Evolutionary conservation across 1,139 yeast genomes (phyloP), one percentile per base, ranked within the genome.

Genomic region (Diutina mesorugosa): DNA sequence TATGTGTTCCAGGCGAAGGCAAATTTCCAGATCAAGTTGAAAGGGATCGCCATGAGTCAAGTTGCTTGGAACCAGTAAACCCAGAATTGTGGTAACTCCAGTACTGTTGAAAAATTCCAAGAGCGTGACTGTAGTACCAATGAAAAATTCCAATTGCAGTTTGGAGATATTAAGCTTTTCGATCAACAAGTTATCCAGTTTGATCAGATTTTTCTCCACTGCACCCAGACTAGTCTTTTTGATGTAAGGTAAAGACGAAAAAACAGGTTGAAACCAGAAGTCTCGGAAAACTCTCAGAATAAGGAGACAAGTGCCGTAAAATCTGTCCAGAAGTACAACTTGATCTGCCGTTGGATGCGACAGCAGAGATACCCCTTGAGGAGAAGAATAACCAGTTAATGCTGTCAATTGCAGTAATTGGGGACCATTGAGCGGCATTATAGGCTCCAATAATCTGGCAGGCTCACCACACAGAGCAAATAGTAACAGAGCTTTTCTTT

Each of bases 1-100:
- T 64, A 91, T 84, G 64, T 89, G 93, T 66, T 93, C 99, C 1
- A 97, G 96, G 69, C 95, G 91, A 61, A 86, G 74, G 54, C 96
- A 88, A 50, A 87, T 79, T 64, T 88, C 95, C 59, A 70, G 74
- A 57, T 75, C 79, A 61, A 74, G 72, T 61, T 74, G 77, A 45
- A 69, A 68, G 7, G 81, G 80, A 60, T 77, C 80, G 6, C 51
- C 38, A 12, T n/a, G 18, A 2, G 80, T 72, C 58, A 78, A 72
- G 61, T 73, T 76, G 56, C 70, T 72, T 16, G 81, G 81, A 6
- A 80, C 79, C 64, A 71, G 74, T 58, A 85, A 77, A 1, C 89
- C 88, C 30, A 87, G 87, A 56, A 86, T 83, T 9, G 78, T 77
- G 60, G 78, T 82, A 21, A 32, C 32, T 7, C 53, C 53, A 65